These are phyloP conservation scores for Lachancea sp. DNA, from an alignment of 805 yeast species.

Conservation along the genomic window DNA sequence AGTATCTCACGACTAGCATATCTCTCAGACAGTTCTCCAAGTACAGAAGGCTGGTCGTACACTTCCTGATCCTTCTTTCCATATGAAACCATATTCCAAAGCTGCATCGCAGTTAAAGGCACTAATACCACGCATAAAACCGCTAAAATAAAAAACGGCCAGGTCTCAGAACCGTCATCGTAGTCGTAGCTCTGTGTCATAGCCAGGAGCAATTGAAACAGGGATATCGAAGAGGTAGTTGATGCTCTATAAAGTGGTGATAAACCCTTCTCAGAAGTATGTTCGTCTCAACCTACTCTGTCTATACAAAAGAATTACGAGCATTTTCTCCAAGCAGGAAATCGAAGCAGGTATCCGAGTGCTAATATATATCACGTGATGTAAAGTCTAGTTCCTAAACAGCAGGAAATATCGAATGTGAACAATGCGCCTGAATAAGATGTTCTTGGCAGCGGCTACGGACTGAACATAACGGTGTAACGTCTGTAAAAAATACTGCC, in stretches of 20 bases:
- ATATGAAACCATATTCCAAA: slow-evolving; percentile 20
- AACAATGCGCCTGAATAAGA: too few relatives aligned
- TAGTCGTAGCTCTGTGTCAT: slow-evolving; percentile 42
- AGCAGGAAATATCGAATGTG: too few relatives aligned
- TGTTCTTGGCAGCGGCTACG: too few relatives aligned
- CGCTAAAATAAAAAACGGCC: slow-evolving; percentile 88
- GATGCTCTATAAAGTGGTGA: neutral
- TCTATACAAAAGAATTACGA: too few relatives aligned
- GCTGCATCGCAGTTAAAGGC: slow-evolving; percentile 48
- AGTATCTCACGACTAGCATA: slow-evolving; percentile 19
- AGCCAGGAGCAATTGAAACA: neutral
- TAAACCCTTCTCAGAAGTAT: too few relatives aligned
- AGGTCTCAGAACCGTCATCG: slow-evolving; percentile 84
- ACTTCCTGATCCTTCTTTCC: slow-evolving; percentile 1
- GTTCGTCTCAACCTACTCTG: too few relatives aligned
- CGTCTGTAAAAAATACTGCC: too few relatives aligned
- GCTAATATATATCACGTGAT: too few relatives aligned
- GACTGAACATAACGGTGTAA: too few relatives aligned
- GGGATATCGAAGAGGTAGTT: neutral
- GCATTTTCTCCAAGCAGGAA: too few relatives aligned
- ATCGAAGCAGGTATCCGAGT: too few relatives aligned
- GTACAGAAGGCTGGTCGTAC: slow-evolving; percentile 7
- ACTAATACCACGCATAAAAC: slow-evolving; percentile 58
- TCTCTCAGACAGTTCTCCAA: slow-evolving; percentile 18
- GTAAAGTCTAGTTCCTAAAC: too few relatives aligned